phyloP scores from a whole-genome alignment of 345 rosid species.

The Eucalyptus cloeziana region DNA sequence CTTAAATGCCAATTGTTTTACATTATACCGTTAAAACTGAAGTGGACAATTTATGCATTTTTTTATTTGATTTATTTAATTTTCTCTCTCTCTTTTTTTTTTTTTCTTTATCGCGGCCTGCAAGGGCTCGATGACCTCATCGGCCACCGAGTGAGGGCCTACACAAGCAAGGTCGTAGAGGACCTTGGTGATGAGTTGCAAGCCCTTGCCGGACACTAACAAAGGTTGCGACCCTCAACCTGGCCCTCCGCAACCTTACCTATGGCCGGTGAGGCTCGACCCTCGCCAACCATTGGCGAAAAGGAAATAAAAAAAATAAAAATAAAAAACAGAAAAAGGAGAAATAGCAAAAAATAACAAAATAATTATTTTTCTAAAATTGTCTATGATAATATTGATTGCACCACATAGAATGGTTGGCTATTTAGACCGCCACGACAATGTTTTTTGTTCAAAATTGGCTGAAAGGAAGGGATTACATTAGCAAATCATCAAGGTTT shows the following conservation, averaged over 20 bases:
- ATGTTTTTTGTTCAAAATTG: neutral
- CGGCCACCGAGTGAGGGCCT: neutral
- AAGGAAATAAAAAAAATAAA: too few relatives aligned
- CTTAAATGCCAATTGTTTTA: accelerated
- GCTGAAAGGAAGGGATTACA: neutral
- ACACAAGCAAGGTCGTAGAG: accelerated
- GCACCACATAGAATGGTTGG: neutral
- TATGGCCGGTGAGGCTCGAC: accelerated
- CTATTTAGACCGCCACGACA: neutral
- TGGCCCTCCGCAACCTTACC: neutral
- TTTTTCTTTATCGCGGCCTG: neutral
- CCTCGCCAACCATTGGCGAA: accelerated
- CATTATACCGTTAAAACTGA: neutral
- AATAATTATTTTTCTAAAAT: too few relatives aligned
- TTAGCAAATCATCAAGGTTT: too few relatives aligned
- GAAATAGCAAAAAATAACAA: too few relatives aligned
- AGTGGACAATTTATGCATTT: neutral
- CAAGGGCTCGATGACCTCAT: neutral
- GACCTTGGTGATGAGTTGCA: too few relatives aligned
- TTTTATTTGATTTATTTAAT: neutral
- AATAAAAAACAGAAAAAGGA: too few relatives aligned
- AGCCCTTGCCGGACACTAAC: accelerated
- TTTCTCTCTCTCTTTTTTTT: neutral
- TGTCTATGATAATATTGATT: too few relatives aligned
- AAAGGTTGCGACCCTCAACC: neutral